Evolutionary conservation across 257 asterid species (phyloP).

Genomic region (Solanum dulcamara): DNA sequence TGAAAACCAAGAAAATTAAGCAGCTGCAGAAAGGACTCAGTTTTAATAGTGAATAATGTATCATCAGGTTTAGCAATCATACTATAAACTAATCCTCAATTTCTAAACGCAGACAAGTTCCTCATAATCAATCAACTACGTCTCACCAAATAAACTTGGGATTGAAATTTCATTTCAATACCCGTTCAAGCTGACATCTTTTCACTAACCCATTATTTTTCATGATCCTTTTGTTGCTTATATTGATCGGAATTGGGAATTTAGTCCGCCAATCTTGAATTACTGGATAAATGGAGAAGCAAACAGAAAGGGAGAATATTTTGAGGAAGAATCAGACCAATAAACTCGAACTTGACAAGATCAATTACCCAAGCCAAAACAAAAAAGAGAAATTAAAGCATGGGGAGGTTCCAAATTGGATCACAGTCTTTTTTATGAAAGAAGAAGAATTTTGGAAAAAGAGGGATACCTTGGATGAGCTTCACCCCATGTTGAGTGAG

Average conservation of each 20-base stretch:
- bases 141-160: background rate
- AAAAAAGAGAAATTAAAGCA: background rate
- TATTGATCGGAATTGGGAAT: background rate
- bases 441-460: background rate
- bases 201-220: background rate
- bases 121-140: background rate
- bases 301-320: background rate
- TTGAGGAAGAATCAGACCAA: background rate
- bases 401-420: background rate
- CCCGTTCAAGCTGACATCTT: background rate
- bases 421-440: background rate
- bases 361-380: background rate
- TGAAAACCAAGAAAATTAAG: background rate
- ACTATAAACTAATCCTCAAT: background rate
- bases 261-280: background rate
- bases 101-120: background rate
- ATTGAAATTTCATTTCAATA: background rate
- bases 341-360: background rate
- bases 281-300: background rate
- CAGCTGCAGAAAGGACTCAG: background rate
- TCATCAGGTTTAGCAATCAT: background rate
- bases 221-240: background rate
- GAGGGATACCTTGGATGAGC: conserved; percentile 42
- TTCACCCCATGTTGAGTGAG: conserved; percentile 53
- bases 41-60: background rate